Evolutionary conservation across 768 basidiomycete genomes (phyloP), one percentile per base, ranked within the genome.

Genomic region (Hydnomerulius pinastri): DNA sequence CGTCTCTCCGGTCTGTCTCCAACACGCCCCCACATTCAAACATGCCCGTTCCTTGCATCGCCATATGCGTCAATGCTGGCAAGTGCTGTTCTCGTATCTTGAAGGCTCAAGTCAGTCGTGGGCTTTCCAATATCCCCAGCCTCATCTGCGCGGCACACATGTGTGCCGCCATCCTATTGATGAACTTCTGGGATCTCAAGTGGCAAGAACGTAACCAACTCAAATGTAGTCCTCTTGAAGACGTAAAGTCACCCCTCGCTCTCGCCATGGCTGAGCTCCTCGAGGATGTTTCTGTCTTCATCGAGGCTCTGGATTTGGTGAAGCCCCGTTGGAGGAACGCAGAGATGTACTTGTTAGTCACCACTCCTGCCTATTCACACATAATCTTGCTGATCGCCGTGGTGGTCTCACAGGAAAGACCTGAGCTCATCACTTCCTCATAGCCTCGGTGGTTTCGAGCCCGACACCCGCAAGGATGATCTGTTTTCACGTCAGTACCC

Each of bases 71-170:
- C 38, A 79, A 80, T 45, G 83, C 87, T 10, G 82, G 83, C 5
- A 77, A 77, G 40, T 76, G 83, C 2, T 81, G 79, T 41, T 78
- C 80, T 5, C 78, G 77, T 46, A 83, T 92, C 35, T 61, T 86
- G 42, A 78, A 83, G 51, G 66, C 67, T 2, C 77, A 81, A 55
- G 58, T 78, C n/a, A 56, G 64, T 29, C 75, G 72, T 10, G 78
- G 78, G 25, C 67, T 73, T 48, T 76, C 68, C 38, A 74, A 78
- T 55, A 61, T 71, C 21, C 75, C 77, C 7, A 70, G 57, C 33
- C 59, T 81, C 28, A 74, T 79, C 40, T 66, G 74, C 55, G 68
- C 70, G 15, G 72, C 80, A 9, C 76, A 83, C 55, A 64, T 80
- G 33, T 77, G 75, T 33, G 78, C 81, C 1, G 78, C 75, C 5